Base-by-base conservation (phyloP, 2,329 filamentous ascomycete species). In the Colletotrichum sp. region DNA sequence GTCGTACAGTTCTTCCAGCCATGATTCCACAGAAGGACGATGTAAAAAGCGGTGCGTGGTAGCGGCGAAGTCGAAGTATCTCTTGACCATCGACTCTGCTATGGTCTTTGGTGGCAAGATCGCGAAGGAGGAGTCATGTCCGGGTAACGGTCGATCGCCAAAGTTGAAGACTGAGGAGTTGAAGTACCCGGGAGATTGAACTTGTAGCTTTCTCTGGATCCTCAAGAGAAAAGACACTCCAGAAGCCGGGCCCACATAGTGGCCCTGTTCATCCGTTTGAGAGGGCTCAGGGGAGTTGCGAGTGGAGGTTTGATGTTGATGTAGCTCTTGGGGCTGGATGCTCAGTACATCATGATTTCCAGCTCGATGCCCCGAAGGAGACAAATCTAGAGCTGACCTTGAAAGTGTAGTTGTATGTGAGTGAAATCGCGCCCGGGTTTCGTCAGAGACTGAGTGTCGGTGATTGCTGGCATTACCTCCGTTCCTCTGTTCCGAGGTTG, bases 31-130 rank as follows among this genome's bases (percentile, higher is more conserved):
- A 0, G 86, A 88, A 0, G 88, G 87, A 5, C 89, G 83, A 78
- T 91, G 89, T 9, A 91, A 78, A 72, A 91, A 91, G 1, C 89
- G 85, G 78, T 91, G 89, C 0, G 90, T 91, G 2, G 90, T 88
- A 68, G 89, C 88, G 1, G 89, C 89, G 78, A 89, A 90, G 68
- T 90, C 89, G 77, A 91, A 91, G 71, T 91, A 91, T 6, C 88
- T 82, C 32, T 86, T 84, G 1, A 91, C 82, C 27, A 91, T 66
- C 2, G 78, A 77, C 57, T 81, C 78, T 7, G 81, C 80, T 25
- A 82, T 81, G 13, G 84, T 80, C 52, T 83, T 82, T 39, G 88
- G 75, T 27, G 86, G 83, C 80, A 90, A 75, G 79, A 86, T 79
- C 78, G 86, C 84, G 32, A 83, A 82, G 16, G 81, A 79, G 8